Evolutionary conservation across 345 rosid species (phyloP), one percentile per base, ranked within the genome.

Genomic region (Angophora floribunda): DNA sequence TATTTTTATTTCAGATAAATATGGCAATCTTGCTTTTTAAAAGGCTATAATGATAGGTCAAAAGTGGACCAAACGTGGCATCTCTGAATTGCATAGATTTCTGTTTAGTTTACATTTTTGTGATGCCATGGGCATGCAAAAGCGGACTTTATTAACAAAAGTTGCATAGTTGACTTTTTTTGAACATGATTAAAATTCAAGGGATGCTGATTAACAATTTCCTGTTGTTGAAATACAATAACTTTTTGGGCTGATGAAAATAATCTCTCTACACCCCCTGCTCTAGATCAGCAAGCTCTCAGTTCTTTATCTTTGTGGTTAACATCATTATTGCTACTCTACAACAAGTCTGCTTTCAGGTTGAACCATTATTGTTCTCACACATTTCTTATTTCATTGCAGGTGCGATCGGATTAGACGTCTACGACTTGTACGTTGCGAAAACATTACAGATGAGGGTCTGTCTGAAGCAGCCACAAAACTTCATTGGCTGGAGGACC

Each of bases 401-500:
- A 96, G 98, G 61, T 90, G 97, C 63, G 87, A 89, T 82, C 87
- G 28, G 65, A 93, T 96, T 59, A 94, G 89, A 87, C 87, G 91
- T 67, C 95, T 95, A 86, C 89, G 91, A 49, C 90, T 97, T 47
- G 89, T 87, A 28, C 24, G 3, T 15, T 93, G 95, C 89, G 1
- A 87, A 85, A 3, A 13, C 36, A 61, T 97, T 59, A 85, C 95
- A 9, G 92, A 92, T 57, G 89, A 90, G 51, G 96, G 94, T 70
- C 87, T 94, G 86, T 65, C 52, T 3, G 89, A 87, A 91, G 93
- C 93, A 52, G 94, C 93, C 85, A 47, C 61, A 59, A 94, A 90
- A 67, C 90, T 94, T 87, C 94, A 94, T 21, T 87, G 90, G 86
- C 93, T 97, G 12, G 96, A 97, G 92, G 96, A 91, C 21, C 94